Base-by-base conservation (phyloP, 176 grass and related monocot species). In the Musa troglodytarum region DNA sequence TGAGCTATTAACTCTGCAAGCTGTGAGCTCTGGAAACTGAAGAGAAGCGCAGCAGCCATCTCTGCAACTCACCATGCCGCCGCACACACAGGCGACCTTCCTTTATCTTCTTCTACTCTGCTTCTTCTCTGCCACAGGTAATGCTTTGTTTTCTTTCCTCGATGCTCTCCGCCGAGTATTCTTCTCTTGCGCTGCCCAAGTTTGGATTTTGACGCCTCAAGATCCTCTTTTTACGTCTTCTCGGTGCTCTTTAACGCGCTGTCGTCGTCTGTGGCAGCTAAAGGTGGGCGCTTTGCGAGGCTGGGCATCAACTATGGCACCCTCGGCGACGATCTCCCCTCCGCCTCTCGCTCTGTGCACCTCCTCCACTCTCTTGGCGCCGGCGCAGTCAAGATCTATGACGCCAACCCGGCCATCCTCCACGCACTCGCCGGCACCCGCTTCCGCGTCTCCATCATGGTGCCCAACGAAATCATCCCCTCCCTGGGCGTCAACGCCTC, bases 221-320 rank as follows among this genome's bases (percentile, higher is more conserved):
- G 65, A 10, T 68, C 25, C 34, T 0, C 12, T 15, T 63, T 64
- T 76, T 1, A 11, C 21, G 1, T 25, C 52, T 11, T 65, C 11
- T 14, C 23, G 13, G 54, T 61, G 19, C 29, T 28, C 17, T 20
- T 13, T 63, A 20, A 20, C n/a, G 20, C 20, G 28, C 11, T 21
- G 9, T 21, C 21, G 9, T 71, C 10, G n/a, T 72, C 17, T 50
- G 62, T 28, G 65, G 78, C 17, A 77, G 79, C 73, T 11, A 26
- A 87, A 11, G 83, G 82, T 16, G 74, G 65, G 20, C 72, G 58
- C 61, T 68, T 77, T 63, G 53, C 29, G 34, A 84, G 84, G 11
- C 24, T 93, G 57, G 94, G 94, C 50, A 84, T 98, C 72, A 91
- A 98, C 88, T 98, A 93, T 84, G 94, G 94, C 26, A 83, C 75